A percentile compares a stretch with the other conserved stretches of the same genome.
Conservation (phyloP, 2,329 filamentous ascomycete genomes). For the Hirsutella rhossiliensis region DNA sequence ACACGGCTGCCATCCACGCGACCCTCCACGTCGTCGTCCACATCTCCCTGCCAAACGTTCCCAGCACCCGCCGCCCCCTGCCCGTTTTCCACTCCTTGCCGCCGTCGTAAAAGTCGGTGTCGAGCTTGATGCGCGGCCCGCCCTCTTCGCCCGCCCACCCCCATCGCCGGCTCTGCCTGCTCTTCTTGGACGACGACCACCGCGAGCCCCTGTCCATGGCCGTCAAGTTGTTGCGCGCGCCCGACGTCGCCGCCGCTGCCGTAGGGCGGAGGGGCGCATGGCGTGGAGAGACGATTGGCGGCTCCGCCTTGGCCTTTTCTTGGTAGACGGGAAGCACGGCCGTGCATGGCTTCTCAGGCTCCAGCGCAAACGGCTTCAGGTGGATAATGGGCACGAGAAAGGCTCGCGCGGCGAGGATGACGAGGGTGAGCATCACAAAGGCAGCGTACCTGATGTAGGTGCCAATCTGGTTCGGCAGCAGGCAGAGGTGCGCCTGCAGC, state of each 20-base stretch:
- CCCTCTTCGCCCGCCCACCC: conserved; percentile 29
- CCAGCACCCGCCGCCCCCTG: conserved; percentile 19
- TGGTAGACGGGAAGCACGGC: conserved; percentile 32
- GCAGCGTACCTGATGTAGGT: conserved; percentile 71
- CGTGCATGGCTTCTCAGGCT: conserved; percentile 18
- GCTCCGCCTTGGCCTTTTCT: conserved; percentile 42
- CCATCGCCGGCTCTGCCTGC: conserved; percentile 20
- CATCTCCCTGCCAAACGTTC: conserved; percentile 46
- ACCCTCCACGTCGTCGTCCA: conserved; percentile 50
- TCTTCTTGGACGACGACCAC: conserved; percentile 14
- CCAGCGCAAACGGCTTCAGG: conserved; percentile 41
- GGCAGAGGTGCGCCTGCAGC: conserved; percentile 78
- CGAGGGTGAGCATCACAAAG: conserved; percentile 42
- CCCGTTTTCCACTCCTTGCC: conserved; percentile 20
- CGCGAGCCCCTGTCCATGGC: conserved; percentile 10
- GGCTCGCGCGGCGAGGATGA: conserved; percentile 39
- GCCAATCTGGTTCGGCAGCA: conserved; percentile 76
- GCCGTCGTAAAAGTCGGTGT: conserved; percentile 33
- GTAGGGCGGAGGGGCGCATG: background rate
- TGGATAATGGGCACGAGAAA: conserved; percentile 43
- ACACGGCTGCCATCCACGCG: conserved; percentile 46
- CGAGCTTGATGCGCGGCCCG: conserved; percentile 42
- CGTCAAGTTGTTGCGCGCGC: conserved; percentile 8
- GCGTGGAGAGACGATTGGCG: conserved; percentile 8
- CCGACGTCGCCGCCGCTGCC: conserved; percentile 6